Evolutionary conservation across 2,329 filamentous ascomycete species (phyloP).

Genomic region (Pseudogymnoascus sp.): DNA sequence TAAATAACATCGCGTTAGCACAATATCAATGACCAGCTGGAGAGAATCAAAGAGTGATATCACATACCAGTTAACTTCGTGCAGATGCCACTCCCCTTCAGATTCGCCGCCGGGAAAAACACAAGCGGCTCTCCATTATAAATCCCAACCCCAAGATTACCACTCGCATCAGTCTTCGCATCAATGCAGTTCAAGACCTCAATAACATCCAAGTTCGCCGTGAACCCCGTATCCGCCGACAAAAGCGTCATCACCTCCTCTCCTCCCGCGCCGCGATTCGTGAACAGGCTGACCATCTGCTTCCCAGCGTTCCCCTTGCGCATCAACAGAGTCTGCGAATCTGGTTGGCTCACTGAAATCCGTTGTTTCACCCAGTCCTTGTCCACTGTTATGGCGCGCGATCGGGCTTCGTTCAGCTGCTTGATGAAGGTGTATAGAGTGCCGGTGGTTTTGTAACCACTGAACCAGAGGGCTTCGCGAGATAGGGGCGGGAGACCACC

Average conservation of each 20-base stretch:
- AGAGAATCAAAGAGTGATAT: neutral
- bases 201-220: neutral
- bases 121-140: neutral
- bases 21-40: too few relatives aligned
- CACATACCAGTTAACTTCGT: neutral
- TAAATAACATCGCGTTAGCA: neutral
- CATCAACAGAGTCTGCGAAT: neutral
- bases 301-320: neutral
- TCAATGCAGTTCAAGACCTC: slow-evolving; percentile 5
- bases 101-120: neutral
- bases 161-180: neutral
- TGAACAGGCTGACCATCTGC: neutral
- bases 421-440: slow-evolving; percentile 33
- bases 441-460: slow-evolving; percentile 30
- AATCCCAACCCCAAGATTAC: neutral
- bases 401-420: slow-evolving; percentile 35
- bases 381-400: neutral
- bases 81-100: slow-evolving; percentile 5
- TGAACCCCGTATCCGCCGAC: neutral
- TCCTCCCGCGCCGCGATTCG: neutral
- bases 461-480: slow-evolving; percentile 37
- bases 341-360: neutral
- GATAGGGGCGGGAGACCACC: slow-evolving; percentile 31
- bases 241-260: neutral
- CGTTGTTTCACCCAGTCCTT: neutral